phyloP scores from a whole-genome alignment of 2,329 filamentous ascomycete genomes.

The Endothia cerciana region DNA sequence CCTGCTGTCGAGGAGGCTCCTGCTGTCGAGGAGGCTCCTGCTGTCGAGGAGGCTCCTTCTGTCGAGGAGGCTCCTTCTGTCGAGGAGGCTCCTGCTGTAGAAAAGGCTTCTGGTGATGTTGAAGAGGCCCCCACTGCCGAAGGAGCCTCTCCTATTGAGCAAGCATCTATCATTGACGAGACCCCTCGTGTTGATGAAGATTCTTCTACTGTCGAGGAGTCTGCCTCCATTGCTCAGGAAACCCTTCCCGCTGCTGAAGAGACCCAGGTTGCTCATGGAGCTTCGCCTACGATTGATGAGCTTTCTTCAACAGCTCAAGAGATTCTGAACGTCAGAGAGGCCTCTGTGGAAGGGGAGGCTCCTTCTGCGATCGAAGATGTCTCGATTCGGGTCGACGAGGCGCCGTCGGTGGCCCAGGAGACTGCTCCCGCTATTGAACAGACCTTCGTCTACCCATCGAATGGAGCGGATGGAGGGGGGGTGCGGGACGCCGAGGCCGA shows the following conservation, averaged over 20 bases:
- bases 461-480: background rate
- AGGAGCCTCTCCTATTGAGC: background rate
- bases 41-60: too few relatives aligned
- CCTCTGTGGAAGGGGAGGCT: background rate
- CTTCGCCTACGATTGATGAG: background rate
- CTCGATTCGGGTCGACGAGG: background rate
- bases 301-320: background rate
- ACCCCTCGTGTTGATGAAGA: background rate
- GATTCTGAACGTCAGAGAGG: background rate
- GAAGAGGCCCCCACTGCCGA: background rate
- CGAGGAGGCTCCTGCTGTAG: background rate
- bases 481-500: background rate
- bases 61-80: background rate
- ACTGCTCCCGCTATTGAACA: background rate
- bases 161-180: background rate
- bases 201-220: background rate
- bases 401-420: background rate
- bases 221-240: background rate
- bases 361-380: background rate
- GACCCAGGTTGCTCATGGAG: background rate
- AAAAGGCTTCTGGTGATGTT: background rate
- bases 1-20: background rate
- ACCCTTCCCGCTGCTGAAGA: background rate
- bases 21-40: background rate
- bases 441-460: background rate